These are phyloP conservation scores for Periglandula ipomoeae DNA, from an alignment of 2,329 filamentous ascomycete species.

Conservation along the genomic window DNA sequence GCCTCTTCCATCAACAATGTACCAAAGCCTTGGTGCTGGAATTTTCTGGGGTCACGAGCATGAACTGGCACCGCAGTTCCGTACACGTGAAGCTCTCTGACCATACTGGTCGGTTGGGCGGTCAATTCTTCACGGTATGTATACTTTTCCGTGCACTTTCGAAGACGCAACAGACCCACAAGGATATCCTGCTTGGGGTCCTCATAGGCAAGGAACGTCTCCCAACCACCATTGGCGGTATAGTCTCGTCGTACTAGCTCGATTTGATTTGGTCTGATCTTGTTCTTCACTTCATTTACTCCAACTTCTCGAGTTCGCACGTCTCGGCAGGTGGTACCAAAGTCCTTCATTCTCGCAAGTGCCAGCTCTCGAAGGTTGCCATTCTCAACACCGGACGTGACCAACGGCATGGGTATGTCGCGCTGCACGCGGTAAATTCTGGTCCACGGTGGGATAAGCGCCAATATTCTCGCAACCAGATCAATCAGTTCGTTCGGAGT, in stretches of 20 bases:
- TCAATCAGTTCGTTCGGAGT: conserved; percentile 95
- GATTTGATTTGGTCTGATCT: conserved; percentile 92
- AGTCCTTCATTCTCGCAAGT: conserved; percentile 97
- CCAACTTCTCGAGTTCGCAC: conserved; percentile 94
- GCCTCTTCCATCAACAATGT: conserved; percentile 97
- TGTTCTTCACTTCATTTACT: conserved; percentile 98
- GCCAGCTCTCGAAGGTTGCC: conserved; percentile 91
- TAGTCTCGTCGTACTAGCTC: conserved; percentile 94
- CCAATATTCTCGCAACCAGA: conserved; percentile 90
- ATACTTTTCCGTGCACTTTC: conserved; percentile 85
- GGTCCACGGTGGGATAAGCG: conserved; percentile 93
- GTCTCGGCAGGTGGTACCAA: conserved; percentile 92
- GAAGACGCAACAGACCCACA: conserved; percentile 77
- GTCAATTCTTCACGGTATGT: conserved; percentile 85
- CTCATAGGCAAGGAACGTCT: conserved; percentile 96
- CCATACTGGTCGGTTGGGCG: conserved; percentile 80
- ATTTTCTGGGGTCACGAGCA: conserved; percentile 88
- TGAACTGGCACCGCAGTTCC: conserved; percentile 96
- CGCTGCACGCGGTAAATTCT: conserved; percentile 97
- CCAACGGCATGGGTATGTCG: conserved; percentile 98
- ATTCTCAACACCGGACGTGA: conserved; percentile 97
- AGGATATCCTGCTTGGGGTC: conserved; percentile 98
- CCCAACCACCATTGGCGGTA: conserved; percentile 91
- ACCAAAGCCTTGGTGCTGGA: conserved; percentile 96
- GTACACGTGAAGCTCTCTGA: conserved; percentile 93